Percentiles rank a stretch among this genome's conserved stretches.
Evolutionary conservation across 768 basidiomycete species (phyloP).

Genomic region (Hygrocybe punicea): DNA sequence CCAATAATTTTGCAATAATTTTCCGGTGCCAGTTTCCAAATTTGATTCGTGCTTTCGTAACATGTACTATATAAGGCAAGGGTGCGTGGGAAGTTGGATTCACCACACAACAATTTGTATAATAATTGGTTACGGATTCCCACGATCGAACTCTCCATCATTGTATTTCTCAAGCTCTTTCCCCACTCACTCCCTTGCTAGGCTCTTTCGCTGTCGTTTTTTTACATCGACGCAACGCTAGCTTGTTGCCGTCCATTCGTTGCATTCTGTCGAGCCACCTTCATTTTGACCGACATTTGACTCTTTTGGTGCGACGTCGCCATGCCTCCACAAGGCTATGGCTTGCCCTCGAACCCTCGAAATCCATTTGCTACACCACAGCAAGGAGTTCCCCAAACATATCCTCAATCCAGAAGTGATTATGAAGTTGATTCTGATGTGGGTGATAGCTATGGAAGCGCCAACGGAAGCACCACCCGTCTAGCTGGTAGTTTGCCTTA

Average conservation of each 20-base stretch:
- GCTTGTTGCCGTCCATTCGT: background rate
- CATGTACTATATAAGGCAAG: too few species aligned
- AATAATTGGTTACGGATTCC: background rate
- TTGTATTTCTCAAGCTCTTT: too few species aligned
- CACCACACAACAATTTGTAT: too few species aligned
- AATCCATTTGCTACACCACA: conserved; percentile 13
- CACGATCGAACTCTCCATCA: background rate
- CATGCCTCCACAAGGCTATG: background rate
- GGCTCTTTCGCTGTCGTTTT: background rate
- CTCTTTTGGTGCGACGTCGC: background rate
- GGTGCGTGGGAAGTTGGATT: too few species aligned
- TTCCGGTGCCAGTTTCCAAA: too few species aligned
- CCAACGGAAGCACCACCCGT: conserved; percentile 32
- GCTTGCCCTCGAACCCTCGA: conserved; percentile 10
- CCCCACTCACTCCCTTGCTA: too few species aligned
- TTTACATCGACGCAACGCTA: background rate
- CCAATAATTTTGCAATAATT: too few species aligned
- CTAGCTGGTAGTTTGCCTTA: conserved; percentile 32
- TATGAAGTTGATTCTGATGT: conserved; percentile 41
- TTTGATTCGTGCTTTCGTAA: too few species aligned
- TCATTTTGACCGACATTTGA: background rate
- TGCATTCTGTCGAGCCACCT: background rate
- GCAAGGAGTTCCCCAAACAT: conserved; percentile 1
- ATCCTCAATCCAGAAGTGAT: conserved; percentile 33
- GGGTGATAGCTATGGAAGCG: conserved; percentile 31